These are phyloP conservation scores for Akanthomyces lecanii DNA, from an alignment of 2,329 filamentous ascomycete species.

Conservation along the genomic window DNA sequence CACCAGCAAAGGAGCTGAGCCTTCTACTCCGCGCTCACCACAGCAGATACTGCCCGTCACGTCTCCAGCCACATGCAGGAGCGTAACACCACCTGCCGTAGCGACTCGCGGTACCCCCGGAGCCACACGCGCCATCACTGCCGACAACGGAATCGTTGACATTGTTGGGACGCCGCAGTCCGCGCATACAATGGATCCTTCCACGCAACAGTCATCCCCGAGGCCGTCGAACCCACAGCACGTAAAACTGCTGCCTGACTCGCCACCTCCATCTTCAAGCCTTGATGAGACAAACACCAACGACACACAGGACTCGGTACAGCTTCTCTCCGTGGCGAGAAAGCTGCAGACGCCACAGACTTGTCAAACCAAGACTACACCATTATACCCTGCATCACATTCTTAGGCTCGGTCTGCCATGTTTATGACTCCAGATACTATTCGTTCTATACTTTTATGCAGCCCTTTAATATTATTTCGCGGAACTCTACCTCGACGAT, in stretches of 20 bases:
- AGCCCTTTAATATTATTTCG: too few relatives aligned
- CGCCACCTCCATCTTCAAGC: background rate
- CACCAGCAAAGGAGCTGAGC: background rate
- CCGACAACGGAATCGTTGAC: background rate
- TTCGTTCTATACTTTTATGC: too few relatives aligned
- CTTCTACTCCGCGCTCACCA: background rate
- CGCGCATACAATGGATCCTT: background rate
- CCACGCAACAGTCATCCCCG: background rate
- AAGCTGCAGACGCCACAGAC: too few relatives aligned
- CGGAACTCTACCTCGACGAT: too few relatives aligned
- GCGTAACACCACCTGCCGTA: background rate
- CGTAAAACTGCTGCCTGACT: background rate
- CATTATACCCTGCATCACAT: too few relatives aligned
- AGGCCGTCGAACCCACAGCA: too few relatives aligned
- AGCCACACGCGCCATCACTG: background rate
- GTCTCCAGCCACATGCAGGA: background rate
- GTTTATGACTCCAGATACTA: too few relatives aligned
- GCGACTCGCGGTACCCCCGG: background rate
- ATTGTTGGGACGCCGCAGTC: background rate
- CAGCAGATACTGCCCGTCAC: background rate
- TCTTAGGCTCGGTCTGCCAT: too few relatives aligned
- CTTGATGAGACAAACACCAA: slow-evolving; percentile 25
- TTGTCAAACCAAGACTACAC: too few relatives aligned
- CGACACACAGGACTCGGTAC: slow-evolving; percentile 10
- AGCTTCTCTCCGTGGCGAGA: background rate